These are phyloP conservation scores for Exophiala bonariae DNA, from an alignment of 2,329 filamentous ascomycete genomes.

Conservation along the genomic window DNA sequence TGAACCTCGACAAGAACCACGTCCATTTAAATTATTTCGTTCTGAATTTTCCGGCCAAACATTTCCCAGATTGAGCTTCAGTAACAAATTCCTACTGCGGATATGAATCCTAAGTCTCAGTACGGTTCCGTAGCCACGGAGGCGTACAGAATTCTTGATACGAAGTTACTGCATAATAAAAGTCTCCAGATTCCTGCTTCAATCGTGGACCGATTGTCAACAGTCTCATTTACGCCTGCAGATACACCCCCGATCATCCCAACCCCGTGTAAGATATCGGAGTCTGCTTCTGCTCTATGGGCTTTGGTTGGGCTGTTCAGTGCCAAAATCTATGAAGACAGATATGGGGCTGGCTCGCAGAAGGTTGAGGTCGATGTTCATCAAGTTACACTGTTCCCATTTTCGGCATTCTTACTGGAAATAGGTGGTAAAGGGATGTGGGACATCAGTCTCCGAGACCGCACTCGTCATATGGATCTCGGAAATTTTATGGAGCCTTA, in stretches of 20 bases:
- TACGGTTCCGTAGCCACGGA: too few relatives aligned
- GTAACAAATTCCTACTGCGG: too few relatives aligned
- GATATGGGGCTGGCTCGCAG: constrained; percentile 25
- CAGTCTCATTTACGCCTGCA: too few relatives aligned
- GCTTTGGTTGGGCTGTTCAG: not conserved
- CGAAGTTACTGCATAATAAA: too few relatives aligned
- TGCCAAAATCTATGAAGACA: not conserved
- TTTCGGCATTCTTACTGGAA: not conserved
- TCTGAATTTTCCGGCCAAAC: too few relatives aligned
- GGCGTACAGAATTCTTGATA: too few relatives aligned
- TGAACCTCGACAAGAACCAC: too few relatives aligned
- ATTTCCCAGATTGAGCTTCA: too few relatives aligned
- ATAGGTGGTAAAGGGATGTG: not conserved
- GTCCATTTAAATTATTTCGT: too few relatives aligned
- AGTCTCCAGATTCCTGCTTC: not conserved
- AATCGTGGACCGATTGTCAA: too few relatives aligned
- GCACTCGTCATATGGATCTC: not conserved
- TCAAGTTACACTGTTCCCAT: not conserved
- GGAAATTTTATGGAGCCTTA: not conserved
- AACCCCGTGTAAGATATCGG: not conserved
- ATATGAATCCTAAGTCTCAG: too few relatives aligned
- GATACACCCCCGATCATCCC: too few relatives aligned
- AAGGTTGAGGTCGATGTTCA: not conserved
- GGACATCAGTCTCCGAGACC: not conserved
- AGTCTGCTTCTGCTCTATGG: not conserved